phyloP scores from a whole-genome alignment of 1,139 yeast genomes.

The Hanseniaspora uvarum region DNA sequence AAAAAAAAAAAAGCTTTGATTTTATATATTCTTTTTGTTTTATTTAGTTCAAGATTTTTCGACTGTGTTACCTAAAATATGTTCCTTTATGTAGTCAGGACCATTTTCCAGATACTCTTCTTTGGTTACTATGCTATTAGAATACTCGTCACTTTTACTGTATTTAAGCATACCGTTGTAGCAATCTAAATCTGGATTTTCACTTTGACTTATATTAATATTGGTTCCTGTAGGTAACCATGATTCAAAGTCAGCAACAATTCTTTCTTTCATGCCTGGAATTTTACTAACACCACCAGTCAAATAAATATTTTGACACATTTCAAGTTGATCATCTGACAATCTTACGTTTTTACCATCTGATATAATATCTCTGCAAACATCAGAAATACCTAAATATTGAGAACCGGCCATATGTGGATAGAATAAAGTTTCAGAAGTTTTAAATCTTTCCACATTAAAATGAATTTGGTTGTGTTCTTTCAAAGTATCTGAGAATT shows the following conservation, averaged over 20 bases:
- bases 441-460: slow-evolving; percentile 80
- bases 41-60: background rate
- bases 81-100: slow-evolving; percentile 79
- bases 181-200: slow-evolving; percentile 63
- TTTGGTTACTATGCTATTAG: slow-evolving; percentile 46
- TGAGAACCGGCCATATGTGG: slow-evolving; percentile 95
- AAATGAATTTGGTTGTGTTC: slow-evolving; percentile 72
- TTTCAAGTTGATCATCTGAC: slow-evolving; percentile 26
- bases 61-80: slow-evolving; percentile 56
- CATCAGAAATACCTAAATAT: slow-evolving; percentile 81
- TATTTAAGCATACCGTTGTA: slow-evolving; percentile 94
- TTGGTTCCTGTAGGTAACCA: slow-evolving; percentile 63
- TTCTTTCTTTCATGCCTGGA: slow-evolving; percentile 55
- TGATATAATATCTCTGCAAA: slow-evolving; percentile 53
- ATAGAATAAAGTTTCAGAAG: slow-evolving; percentile 85
- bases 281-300: slow-evolving; percentile 78
- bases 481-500: slow-evolving; percentile 29
- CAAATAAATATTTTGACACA: slow-evolving; percentile 56
- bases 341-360: slow-evolving; percentile 47
- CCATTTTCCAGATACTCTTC: slow-evolving; percentile 83
- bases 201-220: slow-evolving; percentile 52
- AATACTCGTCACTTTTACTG: slow-evolving; percentile 41
- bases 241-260: slow-evolving; percentile 54
- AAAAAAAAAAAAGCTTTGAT: slow-evolving; percentile 14
- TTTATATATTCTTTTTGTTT: background rate